These are phyloP conservation scores for Amanita exitialis DNA, from an alignment of 768 basidiomycete genomes.

Conservation along the genomic window DNA sequence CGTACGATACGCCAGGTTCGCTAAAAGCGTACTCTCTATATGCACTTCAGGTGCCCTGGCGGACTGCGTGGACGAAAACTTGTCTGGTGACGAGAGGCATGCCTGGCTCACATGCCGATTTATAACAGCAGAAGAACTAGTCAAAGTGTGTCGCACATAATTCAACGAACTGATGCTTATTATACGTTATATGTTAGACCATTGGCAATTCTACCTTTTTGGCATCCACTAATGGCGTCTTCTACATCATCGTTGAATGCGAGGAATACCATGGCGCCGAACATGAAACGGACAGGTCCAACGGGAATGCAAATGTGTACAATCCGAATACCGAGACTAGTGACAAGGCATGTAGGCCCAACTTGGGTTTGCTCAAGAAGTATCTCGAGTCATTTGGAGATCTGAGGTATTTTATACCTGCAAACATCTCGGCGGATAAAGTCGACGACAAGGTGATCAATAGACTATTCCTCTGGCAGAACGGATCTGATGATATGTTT, in stretches of 20 bases:
- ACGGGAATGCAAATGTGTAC: conserved; percentile 1
- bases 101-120: conserved; percentile 31
- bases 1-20: conserved; percentile 39
- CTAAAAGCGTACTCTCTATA: conserved; percentile 29
- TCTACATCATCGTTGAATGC: conserved; percentile 35
- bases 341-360: conserved; percentile 10
- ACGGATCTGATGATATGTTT: not conserved
- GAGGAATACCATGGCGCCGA: conserved; percentile 8
- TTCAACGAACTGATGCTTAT: conserved; percentile 5
- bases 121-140: conserved; percentile 33
- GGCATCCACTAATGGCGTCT: conserved; percentile 39
- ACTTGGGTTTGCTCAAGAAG: conserved; percentile 19
- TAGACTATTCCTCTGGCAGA: not conserved
- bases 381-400: conserved; percentile 26
- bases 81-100: conserved; percentile 14
- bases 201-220: conserved; percentile 45
- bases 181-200: conserved; percentile 24
- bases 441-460: conserved; percentile 16
- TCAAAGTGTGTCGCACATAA: conserved; percentile 23
- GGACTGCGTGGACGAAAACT: conserved; percentile 19
- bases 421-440: conserved; percentile 7
- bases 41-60: conserved; percentile 18
- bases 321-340: conserved; percentile 3
- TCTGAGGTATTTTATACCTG: conserved; percentile 16
- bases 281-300: not conserved